These are phyloP conservation scores for Silene conica DNA, from an alignment of 148 eudicot genomes.

Conservation along the genomic window DNA sequence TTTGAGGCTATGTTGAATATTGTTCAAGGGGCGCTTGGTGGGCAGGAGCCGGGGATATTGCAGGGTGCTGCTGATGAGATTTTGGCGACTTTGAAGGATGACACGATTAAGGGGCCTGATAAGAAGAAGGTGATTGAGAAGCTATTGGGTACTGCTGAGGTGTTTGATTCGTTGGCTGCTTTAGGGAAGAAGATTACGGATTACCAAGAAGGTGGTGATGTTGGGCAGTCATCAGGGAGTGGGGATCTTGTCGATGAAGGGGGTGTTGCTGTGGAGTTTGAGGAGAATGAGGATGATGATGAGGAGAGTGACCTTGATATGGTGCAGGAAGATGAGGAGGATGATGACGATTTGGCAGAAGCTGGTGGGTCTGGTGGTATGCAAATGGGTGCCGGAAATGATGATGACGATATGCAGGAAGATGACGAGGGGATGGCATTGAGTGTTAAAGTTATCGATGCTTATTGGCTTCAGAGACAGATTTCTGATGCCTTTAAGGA, in stretches of 20 bases:
- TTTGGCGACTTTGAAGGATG: constrained; percentile 64
- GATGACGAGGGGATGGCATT: constrained; percentile 60
- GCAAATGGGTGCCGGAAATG: constrained; percentile 80
- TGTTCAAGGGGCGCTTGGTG: constrained; percentile 70
- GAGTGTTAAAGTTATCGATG: constrained; percentile 79
- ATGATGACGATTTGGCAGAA: constrained; percentile 61
- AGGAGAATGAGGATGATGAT: constrained; percentile 76
- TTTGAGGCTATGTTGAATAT: constrained; percentile 70
- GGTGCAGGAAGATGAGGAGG: constrained; percentile 69
- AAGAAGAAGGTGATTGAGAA: constrained; percentile 79
- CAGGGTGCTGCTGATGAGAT: constrained; percentile 86
- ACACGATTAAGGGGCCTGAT: constrained; percentile 46
- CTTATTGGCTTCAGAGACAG: constrained; percentile 80
- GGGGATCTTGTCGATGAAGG: constrained; percentile 69
- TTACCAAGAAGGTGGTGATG: constrained; percentile 53
- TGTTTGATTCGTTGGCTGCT: constrained; percentile 53
- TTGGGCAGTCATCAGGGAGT: constrained; percentile 27
- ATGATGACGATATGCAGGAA: constrained; percentile 60
- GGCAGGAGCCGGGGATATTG: constrained; percentile 60
- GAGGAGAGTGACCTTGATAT: constrained; percentile 63
- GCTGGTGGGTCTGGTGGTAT: constrained; percentile 44
- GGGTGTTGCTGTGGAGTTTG: constrained; percentile 87
- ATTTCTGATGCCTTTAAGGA: constrained; percentile 67
- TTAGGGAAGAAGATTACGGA: constrained; percentile 64
- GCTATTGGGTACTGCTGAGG: constrained; percentile 39